A percentile compares a stretch with the other conserved stretches of the same genome.
phyloP scores from a whole-genome alignment of 192 early-diverging fungal genomes.

The Allomyces arbusculus region DNA sequence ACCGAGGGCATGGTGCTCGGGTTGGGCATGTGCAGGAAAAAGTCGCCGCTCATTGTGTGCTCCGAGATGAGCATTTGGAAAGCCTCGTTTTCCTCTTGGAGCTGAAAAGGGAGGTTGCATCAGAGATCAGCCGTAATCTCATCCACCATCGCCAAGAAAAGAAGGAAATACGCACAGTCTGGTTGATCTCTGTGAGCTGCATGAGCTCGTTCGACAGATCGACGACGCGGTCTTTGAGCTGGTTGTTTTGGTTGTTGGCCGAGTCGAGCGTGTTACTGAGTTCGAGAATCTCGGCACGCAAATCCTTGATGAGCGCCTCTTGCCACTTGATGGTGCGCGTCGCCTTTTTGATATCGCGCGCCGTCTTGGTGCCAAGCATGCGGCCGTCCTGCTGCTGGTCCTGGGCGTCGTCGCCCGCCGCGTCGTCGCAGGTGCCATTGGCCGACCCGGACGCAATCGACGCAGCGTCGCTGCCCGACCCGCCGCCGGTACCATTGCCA shows the following conservation, averaged over 20 bases:
- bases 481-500: too few species aligned
- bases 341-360: too few species aligned
- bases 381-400: neutral
- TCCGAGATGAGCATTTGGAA: slow-evolving; percentile 60
- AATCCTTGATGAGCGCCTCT: neutral
- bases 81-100: slow-evolving; percentile 63
- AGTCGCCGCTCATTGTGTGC: slow-evolving; percentile 59
- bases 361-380: too few species aligned
- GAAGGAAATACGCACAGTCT: slow-evolving; percentile 6
- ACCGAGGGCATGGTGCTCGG: too few species aligned
- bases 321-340: neutral
- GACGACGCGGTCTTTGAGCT: neutral
- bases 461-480: too few species aligned
- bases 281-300: neutral
- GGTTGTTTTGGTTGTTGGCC: neutral
- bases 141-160: too few species aligned
- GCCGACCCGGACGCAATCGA: too few species aligned
- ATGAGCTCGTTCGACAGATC: slow-evolving; percentile 11
- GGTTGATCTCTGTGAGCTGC: slow-evolving; percentile 45
- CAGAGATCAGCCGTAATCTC: too few species aligned
- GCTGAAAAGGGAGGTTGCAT: neutral
- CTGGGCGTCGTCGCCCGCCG: neutral
- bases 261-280: neutral
- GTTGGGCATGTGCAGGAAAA: slow-evolving; percentile 16
- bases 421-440: neutral